Evolutionary conservation across 1,284 basidiomycete genomes (phyloP).

Genomic region (Earliella scabrosa): DNA sequence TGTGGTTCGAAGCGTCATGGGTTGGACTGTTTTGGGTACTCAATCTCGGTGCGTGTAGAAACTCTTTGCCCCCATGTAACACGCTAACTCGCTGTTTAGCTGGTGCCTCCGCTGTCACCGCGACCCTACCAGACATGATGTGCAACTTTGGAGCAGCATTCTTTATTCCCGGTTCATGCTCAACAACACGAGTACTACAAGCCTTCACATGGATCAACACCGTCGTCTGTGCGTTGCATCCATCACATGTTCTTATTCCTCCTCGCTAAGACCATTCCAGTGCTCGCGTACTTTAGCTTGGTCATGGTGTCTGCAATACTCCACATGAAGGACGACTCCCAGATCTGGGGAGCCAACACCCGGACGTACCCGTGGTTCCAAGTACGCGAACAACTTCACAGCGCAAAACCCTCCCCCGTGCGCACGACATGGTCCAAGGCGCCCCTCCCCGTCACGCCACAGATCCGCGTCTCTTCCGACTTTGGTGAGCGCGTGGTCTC

Average conservation of each 20-base stretch:
- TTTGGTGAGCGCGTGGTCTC: constrained; percentile 23
- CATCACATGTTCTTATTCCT: not conserved
- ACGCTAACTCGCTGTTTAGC: constrained; percentile 35
- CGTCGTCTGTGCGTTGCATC: constrained; percentile 50
- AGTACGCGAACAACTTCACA: constrained; percentile 26
- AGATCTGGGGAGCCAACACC: constrained; percentile 57
- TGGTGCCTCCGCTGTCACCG: constrained; percentile 50
- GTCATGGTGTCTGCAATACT: constrained; percentile 41
- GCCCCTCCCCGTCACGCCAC: constrained; percentile 20
- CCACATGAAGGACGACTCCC: constrained; percentile 43
- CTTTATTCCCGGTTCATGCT: constrained; percentile 44
- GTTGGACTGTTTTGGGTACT: constrained; percentile 58
- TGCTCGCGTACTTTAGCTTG: constrained; percentile 47
- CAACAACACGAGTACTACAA: constrained; percentile 59
- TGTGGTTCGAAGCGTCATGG: constrained; percentile 79
- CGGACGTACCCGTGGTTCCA: constrained; percentile 47
- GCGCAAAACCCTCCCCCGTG: constrained; percentile 29
- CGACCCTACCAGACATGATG: constrained; percentile 38
- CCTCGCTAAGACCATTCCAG: constrained; percentile 29
- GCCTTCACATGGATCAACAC: constrained; percentile 70
- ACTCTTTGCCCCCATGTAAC: not conserved
- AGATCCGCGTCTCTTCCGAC: constrained; percentile 21
- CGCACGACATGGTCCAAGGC: constrained; percentile 26
- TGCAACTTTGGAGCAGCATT: constrained; percentile 35
- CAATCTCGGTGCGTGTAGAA: constrained; percentile 62